Evolutionary conservation across 1,284 basidiomycete species (phyloP), one percentile per base, ranked within the genome.

Genomic region (Sanghuangporus sanghuang): DNA sequence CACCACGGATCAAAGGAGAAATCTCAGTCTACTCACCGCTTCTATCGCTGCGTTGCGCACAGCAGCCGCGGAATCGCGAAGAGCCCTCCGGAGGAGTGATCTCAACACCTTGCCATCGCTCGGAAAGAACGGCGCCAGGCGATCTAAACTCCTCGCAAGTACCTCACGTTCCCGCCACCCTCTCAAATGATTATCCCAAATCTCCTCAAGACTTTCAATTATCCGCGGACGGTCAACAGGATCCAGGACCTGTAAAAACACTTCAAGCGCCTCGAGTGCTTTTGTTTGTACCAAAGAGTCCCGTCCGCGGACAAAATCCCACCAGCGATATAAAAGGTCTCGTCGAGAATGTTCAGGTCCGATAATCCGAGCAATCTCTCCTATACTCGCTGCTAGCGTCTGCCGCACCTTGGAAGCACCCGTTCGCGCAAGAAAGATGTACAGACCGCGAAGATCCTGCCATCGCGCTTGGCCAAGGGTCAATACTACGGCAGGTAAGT

Each of bases 401-500:
- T 84, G 83, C 36, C 87, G 84, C 36, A 95, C 89, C 67, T 89
- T 87, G 57, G 79, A 71, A 0, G 82, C 81, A 42, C 80, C 79
- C 69, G 85, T 82, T 23, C 80, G 76, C 1, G 86, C 81, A 54
- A 98, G 80, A 7, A 82, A 78, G 23, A 82, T 72, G 75, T 97
- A 95, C 49, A 86, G 77, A 6, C 81, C 79, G 35, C 89, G 85
- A 12, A 99, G 77, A 65, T 89, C 83, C n/a, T 73, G 70, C 96
- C 96, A 99, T 52, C 91, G 83, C 2, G 76, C 74, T 5, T 79
- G 76, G 5, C 96, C 96, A 16, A 98, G 79, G 0, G 95, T 94
- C 7, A 96, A 80, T 11, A 88, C 86, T 1, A 98, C 93, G 11
- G 96, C 96, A 18, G 96, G 96, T 70, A 93, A 90, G 74, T 98